Evolutionary conservation across 2,329 filamentous ascomycete genomes (phyloP), one percentile per base, ranked within the genome.

Genomic region (Penicillium sp.): DNA sequence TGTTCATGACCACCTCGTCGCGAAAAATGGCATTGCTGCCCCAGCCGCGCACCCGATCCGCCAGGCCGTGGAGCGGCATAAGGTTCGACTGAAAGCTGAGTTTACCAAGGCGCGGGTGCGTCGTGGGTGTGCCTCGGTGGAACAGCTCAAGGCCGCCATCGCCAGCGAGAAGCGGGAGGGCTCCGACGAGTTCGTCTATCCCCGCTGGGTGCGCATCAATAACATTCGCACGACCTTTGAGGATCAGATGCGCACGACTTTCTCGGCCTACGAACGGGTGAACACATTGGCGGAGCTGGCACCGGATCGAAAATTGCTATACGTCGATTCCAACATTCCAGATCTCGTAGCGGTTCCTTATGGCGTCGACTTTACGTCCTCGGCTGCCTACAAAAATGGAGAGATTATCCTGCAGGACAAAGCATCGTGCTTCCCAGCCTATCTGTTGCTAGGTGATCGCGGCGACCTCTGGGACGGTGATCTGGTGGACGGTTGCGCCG

Each of bases 371-470:
- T 72, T 96, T 29, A 83, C 81, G 14, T 84, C 82, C 47, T 83
- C 80, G 6, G 67, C 77, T 10, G 84, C 88, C 0, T 97, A 97
- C 64, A 76, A 71, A 10, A 72, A 77, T 1, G 91, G 91, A 1
- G 77, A 81, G 32, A 79, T 97, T 37, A 95, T 97, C 44, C 72
- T 97, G 16, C 93, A 98, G 63, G 93, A 97, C 59, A 97, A 96
- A 65, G 91, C 93, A 0, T 96, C 90, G 1, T 98, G 93, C 60
- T 96, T 98, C 58, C 93, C 93, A 0, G 93, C 91, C 1, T 93
- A 93, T 60, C 73, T 98, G 2, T 72, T 98, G 0, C 76, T 94
- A 36, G 70, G 69, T 0, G 70, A 79, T 7, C 43, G 51, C 7
- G 49, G 30, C 5, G 72, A 78, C 41, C 29, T 36, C 1, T 63